Evolutionary conservation across 2,329 filamentous ascomycete genomes (phyloP).

Genomic region (Epichloe coenophiala): DNA sequence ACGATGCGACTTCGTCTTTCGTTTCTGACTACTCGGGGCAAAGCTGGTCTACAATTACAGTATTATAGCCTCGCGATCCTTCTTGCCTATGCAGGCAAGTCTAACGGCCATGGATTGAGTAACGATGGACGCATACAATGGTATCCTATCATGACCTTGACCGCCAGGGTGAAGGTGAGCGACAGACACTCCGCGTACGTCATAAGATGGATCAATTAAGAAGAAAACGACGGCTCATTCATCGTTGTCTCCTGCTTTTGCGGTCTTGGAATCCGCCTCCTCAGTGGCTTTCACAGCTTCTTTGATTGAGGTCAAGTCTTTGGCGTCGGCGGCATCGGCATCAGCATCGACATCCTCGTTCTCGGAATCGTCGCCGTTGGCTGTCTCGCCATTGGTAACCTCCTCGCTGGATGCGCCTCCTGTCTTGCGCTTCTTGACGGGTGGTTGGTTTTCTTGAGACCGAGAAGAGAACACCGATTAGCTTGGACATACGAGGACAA

Average conservation of each 20-base stretch:
- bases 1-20: background rate
- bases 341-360: constrained; percentile 19
- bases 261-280: constrained; percentile 14
- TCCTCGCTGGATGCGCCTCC: constrained; percentile 17
- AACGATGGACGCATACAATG: background rate
- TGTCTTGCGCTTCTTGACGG: constrained; percentile 40
- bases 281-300: constrained; percentile 14
- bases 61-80: background rate
- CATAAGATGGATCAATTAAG: background rate
- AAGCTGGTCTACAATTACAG: constrained; percentile 2
- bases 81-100: background rate
- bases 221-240: constrained; percentile 8
- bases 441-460: constrained; percentile 25
- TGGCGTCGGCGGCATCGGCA: constrained; percentile 6
- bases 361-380: constrained; percentile 15
- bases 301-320: constrained; percentile 14
- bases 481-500: background rate
- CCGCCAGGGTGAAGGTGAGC: background rate
- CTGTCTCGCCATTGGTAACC: constrained; percentile 21
- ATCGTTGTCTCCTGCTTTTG: constrained; percentile 17
- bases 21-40: background rate
- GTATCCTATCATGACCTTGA: background rate
- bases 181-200: background rate
- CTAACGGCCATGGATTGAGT: background rate
- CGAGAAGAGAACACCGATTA: background rate